A percentile compares a stretch with the other conserved stretches of the same genome.
phyloP scores from a whole-genome alignment of 495 filamentous ascomycete genomes.

The Aspergillus taichungensis region DNA sequence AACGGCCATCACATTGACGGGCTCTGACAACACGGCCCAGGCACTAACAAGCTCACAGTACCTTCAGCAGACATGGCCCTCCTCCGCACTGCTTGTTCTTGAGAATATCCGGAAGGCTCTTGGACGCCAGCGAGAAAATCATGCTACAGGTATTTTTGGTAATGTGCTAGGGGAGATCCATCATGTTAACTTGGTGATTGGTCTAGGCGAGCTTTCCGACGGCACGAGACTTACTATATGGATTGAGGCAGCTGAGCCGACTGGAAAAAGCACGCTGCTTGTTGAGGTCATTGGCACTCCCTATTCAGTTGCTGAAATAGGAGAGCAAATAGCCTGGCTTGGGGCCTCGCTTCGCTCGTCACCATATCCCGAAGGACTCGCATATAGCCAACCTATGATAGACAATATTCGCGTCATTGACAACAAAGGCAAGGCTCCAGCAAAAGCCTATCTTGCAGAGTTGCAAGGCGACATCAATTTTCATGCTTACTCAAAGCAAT shows the following conservation, averaged over 20 bases:
- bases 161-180: too few species aligned
- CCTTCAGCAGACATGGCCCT: constrained; percentile 25
- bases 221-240: too few species aligned
- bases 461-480: too few species aligned
- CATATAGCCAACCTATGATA: background rate
- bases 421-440: too few species aligned
- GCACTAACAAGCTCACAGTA: constrained; percentile 21
- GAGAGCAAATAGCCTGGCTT: constrained; percentile 15
- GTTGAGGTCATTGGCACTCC: constrained; percentile 3
- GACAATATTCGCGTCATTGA: background rate
- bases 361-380: background rate
- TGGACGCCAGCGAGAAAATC: background rate
- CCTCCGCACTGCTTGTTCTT: constrained; percentile 13
- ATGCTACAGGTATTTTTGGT: too few species aligned
- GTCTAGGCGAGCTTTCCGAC: too few species aligned
- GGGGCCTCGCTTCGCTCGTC: constrained; percentile 12
- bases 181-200: too few species aligned
- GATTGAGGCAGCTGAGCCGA: too few species aligned
- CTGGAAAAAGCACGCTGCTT: background rate
- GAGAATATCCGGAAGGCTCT: constrained; percentile 1
- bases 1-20: constrained; percentile 20
- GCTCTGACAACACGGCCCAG: constrained; percentile 17
- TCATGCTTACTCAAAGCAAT: background rate
- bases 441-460: too few species aligned
- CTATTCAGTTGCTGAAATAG: constrained; percentile 10